Evolutionary conservation across 2,329 filamentous ascomycete genomes (phyloP).

Genomic region (Ascocoryne sarcoides): DNA sequence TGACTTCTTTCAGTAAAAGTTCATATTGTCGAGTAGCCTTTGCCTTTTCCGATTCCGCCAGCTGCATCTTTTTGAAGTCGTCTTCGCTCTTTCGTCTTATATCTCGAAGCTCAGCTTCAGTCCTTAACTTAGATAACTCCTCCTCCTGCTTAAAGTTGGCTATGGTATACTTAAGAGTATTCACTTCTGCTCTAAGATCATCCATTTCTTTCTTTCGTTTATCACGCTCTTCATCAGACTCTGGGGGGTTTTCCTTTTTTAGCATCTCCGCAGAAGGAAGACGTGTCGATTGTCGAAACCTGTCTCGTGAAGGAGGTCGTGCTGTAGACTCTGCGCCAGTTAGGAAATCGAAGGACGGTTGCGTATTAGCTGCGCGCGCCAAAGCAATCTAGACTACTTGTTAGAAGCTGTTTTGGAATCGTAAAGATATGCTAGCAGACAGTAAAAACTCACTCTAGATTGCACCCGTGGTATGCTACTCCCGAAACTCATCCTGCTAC

Average conservation of each 20-base stretch:
- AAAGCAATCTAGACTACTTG: slow-evolving; percentile 36
- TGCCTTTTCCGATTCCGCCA: slow-evolving; percentile 46
- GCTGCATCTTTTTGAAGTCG: slow-evolving; percentile 62
- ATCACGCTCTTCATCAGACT: slow-evolving; percentile 19
- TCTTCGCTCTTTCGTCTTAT: slow-evolving; percentile 73
- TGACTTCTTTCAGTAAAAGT: slow-evolving; percentile 41
- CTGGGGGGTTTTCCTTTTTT: slow-evolving; percentile 40
- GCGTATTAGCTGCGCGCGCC: slow-evolving; percentile 39
- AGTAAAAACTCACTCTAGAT: slow-evolving; percentile 11
- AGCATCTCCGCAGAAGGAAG: slow-evolving; percentile 40
- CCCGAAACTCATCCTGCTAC: slow-evolving; percentile 22
- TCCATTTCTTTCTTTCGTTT: slow-evolving; percentile 44
- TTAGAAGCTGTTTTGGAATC: no score
- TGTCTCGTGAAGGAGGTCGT: slow-evolving; percentile 25
- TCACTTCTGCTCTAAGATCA: slow-evolving; percentile 81
- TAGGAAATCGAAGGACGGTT: slow-evolving; percentile 51
- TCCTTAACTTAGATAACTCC: slow-evolving; percentile 67
- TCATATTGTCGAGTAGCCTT: slow-evolving; percentile 43
- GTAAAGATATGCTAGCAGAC: slow-evolving; percentile 2
- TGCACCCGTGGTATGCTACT: slow-evolving; percentile 23
- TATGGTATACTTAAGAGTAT: slow-evolving; percentile 78
- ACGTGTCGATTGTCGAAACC: slow-evolving; percentile 36
- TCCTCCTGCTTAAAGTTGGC: slow-evolving; percentile 82
- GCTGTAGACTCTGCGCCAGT: slow-evolving; percentile 39
- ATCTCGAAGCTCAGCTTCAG: slow-evolving; percentile 77